These are phyloP conservation scores for Hemisphaericaspora xylanilytica DNA, from an alignment of 1,139 yeast species.

Conservation along the genomic window DNA sequence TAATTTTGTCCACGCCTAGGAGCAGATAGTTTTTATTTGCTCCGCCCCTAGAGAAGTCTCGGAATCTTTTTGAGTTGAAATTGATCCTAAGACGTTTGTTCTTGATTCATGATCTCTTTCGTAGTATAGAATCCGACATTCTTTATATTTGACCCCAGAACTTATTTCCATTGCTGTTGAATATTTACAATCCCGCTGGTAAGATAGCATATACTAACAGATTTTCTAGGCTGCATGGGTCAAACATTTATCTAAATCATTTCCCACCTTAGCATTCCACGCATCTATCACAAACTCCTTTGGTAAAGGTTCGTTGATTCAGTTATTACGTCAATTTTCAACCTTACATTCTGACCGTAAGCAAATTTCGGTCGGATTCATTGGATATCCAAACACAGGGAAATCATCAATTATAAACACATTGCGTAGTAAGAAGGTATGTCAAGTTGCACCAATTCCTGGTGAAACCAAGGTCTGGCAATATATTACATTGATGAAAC, in stretches of 20 bases:
- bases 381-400: conserved; percentile 97
- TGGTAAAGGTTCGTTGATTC: conserved; percentile 96
- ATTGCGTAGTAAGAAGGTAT: conserved; percentile 88
- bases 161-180: too few relatives aligned
- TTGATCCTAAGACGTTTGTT: conserved; percentile 25
- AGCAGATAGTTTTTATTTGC: conserved; percentile 45
- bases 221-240: conserved; percentile 92
- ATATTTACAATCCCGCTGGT: too few relatives aligned
- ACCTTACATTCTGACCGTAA: conserved; percentile 88
- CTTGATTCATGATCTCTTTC: conserved; percentile 42
- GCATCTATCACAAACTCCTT: conserved; percentile 96
- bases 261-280: conserved; percentile 95
- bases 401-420: conserved; percentile 95
- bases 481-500: conserved; percentile 93
- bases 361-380: conserved; percentile 94
- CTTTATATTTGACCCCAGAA: conserved; percentile 7
- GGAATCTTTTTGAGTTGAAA: conserved; percentile 69
- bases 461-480: conserved; percentile 99
- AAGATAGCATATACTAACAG: conserved; percentile 58
- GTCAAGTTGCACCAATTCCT: conserved; percentile 97
- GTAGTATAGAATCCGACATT: conserved; percentile 75
- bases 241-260: conserved; percentile 84
- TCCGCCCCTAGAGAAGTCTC: conserved; percentile 27
- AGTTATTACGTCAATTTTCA: conserved; percentile 88
- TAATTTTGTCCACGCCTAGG: conserved; percentile 37